These are phyloP conservation scores for Cinchona pubescens DNA, from an alignment of 257 asterid genomes.

Conservation along the genomic window DNA sequence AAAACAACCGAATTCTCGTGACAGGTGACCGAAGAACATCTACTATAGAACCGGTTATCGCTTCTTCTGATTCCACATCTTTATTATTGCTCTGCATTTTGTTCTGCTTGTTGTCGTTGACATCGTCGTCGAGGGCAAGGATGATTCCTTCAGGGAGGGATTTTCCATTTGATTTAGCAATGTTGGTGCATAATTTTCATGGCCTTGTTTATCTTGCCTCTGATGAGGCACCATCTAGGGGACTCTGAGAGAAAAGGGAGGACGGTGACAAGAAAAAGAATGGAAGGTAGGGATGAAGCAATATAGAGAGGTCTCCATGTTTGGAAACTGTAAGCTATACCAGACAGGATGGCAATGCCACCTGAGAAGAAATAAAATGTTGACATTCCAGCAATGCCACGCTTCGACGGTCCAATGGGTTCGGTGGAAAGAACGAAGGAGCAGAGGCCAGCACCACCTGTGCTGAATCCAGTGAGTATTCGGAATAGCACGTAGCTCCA, in stretches of 20 bases:
- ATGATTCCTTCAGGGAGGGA: constrained; percentile 40
- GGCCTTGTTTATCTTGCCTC: constrained; percentile 49
- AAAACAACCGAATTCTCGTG: constrained; percentile 56
- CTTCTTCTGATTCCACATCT: constrained; percentile 28
- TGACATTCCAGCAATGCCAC: constrained; percentile 83
- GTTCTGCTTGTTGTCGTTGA: background rate
- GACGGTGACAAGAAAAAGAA: constrained; percentile 40
- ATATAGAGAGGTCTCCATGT: constrained; percentile 73
- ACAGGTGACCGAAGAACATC: constrained; percentile 57
- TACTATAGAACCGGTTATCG: constrained; percentile 51
- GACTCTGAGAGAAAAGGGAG: constrained; percentile 79
- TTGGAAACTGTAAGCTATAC: constrained; percentile 55
- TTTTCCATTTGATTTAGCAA: constrained; percentile 56
- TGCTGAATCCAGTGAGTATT: constrained; percentile 81
- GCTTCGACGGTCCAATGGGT: constrained; percentile 72
- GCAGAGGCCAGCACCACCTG: constrained; percentile 88
- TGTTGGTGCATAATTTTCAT: constrained; percentile 50
- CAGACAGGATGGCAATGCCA: constrained; percentile 69
- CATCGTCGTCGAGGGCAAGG: constrained; percentile 60
- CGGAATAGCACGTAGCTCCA: constrained; percentile 56
- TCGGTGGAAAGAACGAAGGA: constrained; percentile 85
- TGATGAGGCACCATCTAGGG: constrained; percentile 77
- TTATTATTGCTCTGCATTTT: background rate
- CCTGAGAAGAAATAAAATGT: constrained; percentile 88
- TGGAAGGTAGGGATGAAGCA: constrained; percentile 65